A percentile compares a stretch with the other conserved stretches of the same genome.
Evolutionary conservation across 2,329 filamentous ascomycete genomes (phyloP).

Genomic region (Zymoseptoria ardabiliae): DNA sequence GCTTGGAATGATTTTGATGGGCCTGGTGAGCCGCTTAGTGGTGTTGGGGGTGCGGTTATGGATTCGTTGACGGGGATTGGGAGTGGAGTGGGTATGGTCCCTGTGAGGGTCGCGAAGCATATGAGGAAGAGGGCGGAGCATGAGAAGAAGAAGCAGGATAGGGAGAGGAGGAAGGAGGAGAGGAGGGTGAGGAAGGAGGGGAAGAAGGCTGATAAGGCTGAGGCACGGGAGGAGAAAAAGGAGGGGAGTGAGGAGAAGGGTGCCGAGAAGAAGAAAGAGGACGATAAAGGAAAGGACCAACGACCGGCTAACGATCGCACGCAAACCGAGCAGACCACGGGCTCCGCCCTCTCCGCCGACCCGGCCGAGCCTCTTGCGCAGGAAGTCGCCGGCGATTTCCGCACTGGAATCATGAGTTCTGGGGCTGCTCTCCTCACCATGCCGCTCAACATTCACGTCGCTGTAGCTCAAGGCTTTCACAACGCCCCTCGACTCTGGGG

Average conservation of each 20-base stretch:
- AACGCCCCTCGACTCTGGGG: constrained; percentile 80
- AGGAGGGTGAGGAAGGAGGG: constrained; percentile 18
- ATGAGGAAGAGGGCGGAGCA: constrained; percentile 49
- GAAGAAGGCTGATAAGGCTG: constrained; percentile 2
- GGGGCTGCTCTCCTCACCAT: constrained; percentile 68
- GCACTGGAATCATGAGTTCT: constrained; percentile 63
- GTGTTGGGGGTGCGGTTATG: constrained; percentile 55
- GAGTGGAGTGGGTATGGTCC: constrained; percentile 57
- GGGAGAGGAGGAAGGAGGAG: constrained; percentile 24
- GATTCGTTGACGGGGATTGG: constrained; percentile 52
- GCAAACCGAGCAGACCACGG: constrained; percentile 20
- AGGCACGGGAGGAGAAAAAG: constrained; percentile 19
- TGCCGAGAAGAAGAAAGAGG: constrained; percentile 2
- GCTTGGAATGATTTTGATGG: constrained; percentile 75
- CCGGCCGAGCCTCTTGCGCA: constrained; percentile 22
- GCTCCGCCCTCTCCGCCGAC: constrained; percentile 23
- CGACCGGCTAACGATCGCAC: constrained; percentile 15
- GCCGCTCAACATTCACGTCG: constrained; percentile 78
- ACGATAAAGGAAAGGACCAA: background rate
- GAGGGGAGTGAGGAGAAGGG: constrained; percentile 13
- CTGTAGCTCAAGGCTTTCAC: constrained; percentile 76
- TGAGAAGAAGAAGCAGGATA: constrained; percentile 41
- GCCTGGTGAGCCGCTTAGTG: constrained; percentile 65
- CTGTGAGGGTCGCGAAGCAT: constrained; percentile 53
- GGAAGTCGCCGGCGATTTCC: constrained; percentile 51